These are phyloP conservation scores for Beauveria sp. DNA, from an alignment of 2,329 filamentous ascomycete species.

Conservation along the genomic window DNA sequence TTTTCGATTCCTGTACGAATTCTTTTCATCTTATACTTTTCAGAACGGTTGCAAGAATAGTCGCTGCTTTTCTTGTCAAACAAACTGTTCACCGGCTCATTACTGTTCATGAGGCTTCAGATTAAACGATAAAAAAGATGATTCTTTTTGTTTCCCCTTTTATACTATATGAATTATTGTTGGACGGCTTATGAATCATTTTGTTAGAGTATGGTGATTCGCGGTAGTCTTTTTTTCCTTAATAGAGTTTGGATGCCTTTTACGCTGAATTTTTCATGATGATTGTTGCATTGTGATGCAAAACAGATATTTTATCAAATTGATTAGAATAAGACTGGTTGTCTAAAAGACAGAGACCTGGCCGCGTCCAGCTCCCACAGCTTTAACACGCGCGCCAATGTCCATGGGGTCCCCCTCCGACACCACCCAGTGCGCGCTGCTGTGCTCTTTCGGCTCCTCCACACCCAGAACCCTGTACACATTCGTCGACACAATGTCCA, in stretches of 20 bases:
- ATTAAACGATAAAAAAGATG: constrained; percentile 6
- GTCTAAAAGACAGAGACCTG: constrained; percentile 29
- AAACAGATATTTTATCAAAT: background rate
- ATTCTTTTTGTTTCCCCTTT: background rate
- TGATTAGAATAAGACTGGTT: background rate
- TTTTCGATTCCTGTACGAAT: constrained; percentile 4
- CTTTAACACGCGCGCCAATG: constrained; percentile 48
- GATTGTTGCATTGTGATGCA: background rate
- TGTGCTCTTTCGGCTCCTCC: constrained; percentile 21
- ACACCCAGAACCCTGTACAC: constrained; percentile 51
- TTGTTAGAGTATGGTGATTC: background rate
- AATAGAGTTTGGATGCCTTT: too few species aligned
- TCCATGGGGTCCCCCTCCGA: constrained; percentile 57
- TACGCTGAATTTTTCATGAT: background rate
- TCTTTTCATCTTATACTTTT: constrained; percentile 1
- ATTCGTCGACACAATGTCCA: constrained; percentile 50
- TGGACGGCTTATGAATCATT: background rate
- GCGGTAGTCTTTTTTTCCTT: background rate
- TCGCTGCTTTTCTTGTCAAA: background rate
- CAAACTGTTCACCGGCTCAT: background rate
- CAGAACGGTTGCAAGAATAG: background rate
- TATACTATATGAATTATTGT: background rate
- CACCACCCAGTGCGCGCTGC: constrained; percentile 48
- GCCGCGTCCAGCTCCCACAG: constrained; percentile 33
- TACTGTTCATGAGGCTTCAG: background rate